Evolutionary conservation across 148 eudicot species (phyloP), one percentile per base, ranked within the genome.

Genomic region (Mesembryanthemum crystallinum): DNA sequence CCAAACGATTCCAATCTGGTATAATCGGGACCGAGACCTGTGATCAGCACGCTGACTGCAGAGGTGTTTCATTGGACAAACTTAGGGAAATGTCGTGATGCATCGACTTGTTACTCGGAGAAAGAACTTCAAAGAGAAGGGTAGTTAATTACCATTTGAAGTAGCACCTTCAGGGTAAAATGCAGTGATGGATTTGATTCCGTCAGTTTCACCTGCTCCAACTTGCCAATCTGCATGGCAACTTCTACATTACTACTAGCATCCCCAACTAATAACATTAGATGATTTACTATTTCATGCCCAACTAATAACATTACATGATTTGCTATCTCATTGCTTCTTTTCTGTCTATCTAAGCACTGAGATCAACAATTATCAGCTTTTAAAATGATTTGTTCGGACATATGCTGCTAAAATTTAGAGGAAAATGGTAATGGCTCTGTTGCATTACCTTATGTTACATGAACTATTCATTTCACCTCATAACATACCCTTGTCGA

Each of bases 1-100:
- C 99, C 97, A 74, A 95, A 92, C 65, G 99, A 95, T 81, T 92
- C 99, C 81, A 95, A 73, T 80, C 82, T 88, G 75, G 99, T 95
- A 82, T 85, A 95, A 86, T 95, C 99, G 15, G 99, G 88, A 76
- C 99, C 99, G 35, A 95, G 91, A 66, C 96, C 91, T 64, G 99
- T 87, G 83, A 95, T 92, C 27, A 82, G 79, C 70, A 95, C 79
- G 73, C 89, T 92, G 60, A 95, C 99, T 95, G 89, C 80, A 84
- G 70, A 64, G 75, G 63, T 20, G 5, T 18, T 73, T 27, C 57
- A 78, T 61, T 8, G 29, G 3, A 11, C n/a, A 72, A 72, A 30
- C 5, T 58, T 64, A 28, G 57, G 37, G 24, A 73, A 47, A 29
- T 5, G 13, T 10, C 17, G 4, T 21, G 60, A 3, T 28, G 3